A percentile compares a stretch with the other conserved stretches of the same genome.
Conservation (phyloP, 106 monocot species). For the Agapanthus africanus region DNA sequence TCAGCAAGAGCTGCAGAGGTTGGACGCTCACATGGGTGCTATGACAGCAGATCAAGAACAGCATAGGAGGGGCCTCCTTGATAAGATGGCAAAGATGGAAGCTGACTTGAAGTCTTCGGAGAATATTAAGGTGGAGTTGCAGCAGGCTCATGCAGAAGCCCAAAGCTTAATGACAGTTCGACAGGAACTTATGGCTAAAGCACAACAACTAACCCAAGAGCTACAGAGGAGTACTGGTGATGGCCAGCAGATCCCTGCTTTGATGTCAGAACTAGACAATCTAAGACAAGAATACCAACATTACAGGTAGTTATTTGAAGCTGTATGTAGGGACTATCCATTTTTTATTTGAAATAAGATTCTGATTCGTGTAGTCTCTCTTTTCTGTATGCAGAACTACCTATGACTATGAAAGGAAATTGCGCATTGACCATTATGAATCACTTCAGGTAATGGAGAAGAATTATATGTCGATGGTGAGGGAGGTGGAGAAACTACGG, state of each 20-base stretch:
- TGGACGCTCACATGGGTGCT: slow-evolving; percentile 44
- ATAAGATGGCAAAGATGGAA: slow-evolving; percentile 72
- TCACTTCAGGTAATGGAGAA: slow-evolving; percentile 83
- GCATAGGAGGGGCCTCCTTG: slow-evolving; percentile 40
- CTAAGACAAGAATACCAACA: slow-evolving; percentile 74
- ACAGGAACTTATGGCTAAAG: slow-evolving; percentile 47
- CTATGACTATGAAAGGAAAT: slow-evolving; percentile 80
- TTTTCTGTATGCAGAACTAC: slow-evolving; percentile 32
- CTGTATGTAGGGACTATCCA: too few species aligned
- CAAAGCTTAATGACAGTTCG: slow-evolving; percentile 38
- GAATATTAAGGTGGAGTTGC: slow-evolving; percentile 46
- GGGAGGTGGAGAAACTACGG: slow-evolving; percentile 67
- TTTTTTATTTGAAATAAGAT: background rate
- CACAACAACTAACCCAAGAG: slow-evolving; percentile 56
- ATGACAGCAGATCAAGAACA: slow-evolving; percentile 53
- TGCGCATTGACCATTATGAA: slow-evolving; percentile 60
- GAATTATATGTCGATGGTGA: slow-evolving; percentile 75
- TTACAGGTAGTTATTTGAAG: slow-evolving; percentile 37
- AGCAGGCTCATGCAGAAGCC: slow-evolving; percentile 52
- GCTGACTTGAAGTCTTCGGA: slow-evolving; percentile 47
- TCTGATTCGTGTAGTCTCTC: background rate
- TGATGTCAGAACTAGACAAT: slow-evolving; percentile 58
- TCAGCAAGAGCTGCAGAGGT: slow-evolving; percentile 66
- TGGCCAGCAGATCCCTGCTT: slow-evolving; percentile 47
- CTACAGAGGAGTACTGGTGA: slow-evolving; percentile 43